Evolutionary conservation across 768 basidiomycete genomes (phyloP).

Genomic region (Tulasnella sp.): DNA sequence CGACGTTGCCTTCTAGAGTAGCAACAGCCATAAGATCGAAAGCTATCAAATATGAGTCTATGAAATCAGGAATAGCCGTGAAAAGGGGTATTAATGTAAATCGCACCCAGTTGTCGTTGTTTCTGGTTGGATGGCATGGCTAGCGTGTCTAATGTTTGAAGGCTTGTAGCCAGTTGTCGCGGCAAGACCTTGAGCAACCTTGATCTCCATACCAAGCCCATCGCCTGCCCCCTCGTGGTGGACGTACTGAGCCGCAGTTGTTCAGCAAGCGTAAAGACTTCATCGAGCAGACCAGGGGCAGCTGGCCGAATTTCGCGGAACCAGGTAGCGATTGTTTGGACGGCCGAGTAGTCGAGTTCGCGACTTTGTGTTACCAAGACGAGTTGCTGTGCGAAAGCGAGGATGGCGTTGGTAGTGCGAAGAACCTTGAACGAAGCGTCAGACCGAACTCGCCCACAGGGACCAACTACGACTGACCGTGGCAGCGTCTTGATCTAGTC

Average conservation of each 20-base stretch:
- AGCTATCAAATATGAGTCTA: background rate
- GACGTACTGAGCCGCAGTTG: slow-evolving; percentile 57
- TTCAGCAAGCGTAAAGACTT: slow-evolving; percentile 48
- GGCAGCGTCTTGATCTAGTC: background rate
- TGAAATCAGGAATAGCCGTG: background rate
- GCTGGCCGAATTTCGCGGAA: background rate
- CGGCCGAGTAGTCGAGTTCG: slow-evolving; percentile 33
- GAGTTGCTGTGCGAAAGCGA: slow-evolving; percentile 22
- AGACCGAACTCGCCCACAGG: background rate
- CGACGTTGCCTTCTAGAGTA: background rate
- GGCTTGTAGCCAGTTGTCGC: slow-evolving; percentile 41
- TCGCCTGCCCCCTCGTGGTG: slow-evolving; percentile 69
- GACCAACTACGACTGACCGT: background rate
- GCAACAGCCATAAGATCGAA: slow-evolving; percentile 25
- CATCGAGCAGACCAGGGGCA: slow-evolving; percentile 10
- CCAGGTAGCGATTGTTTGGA: slow-evolving; percentile 16
- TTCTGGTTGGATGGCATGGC: background rate
- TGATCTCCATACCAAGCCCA: slow-evolving; percentile 70
- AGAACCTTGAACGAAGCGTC: background rate
- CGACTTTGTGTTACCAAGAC: background rate
- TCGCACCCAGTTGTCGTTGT: background rate
- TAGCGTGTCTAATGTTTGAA: background rate
- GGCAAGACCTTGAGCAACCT: slow-evolving; percentile 41
- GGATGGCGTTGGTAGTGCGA: background rate
- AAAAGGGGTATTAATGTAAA: background rate